phyloP scores from a whole-genome alignment of 2,329 filamentous ascomycete genomes.

The Fusarium sacchari region DNA sequence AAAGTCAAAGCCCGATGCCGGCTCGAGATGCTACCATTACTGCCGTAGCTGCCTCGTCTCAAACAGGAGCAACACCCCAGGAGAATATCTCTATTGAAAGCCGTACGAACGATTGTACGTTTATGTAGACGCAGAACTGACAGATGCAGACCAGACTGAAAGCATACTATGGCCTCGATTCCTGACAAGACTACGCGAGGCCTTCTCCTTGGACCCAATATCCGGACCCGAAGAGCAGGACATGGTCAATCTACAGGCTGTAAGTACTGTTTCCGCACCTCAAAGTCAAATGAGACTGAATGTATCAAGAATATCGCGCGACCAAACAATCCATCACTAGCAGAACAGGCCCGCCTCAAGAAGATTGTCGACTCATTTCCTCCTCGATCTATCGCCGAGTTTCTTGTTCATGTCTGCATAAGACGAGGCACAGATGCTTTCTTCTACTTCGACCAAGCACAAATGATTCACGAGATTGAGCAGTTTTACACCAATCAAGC shows the following conservation, averaged over 20 bases:
- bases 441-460: conserved; percentile 1
- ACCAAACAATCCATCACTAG: background rate
- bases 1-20: background rate
- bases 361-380: background rate
- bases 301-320: background rate
- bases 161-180: background rate
- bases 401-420: background rate
- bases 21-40: background rate
- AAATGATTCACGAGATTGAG: background rate
- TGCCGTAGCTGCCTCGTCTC: background rate
- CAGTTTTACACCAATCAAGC: background rate
- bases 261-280: background rate
- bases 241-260: background rate
- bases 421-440: background rate
- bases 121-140: background rate
- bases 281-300: background rate
- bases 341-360: background rate
- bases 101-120: background rate
- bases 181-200: background rate
- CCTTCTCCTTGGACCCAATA: background rate
- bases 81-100: background rate
- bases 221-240: background rate
- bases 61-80: background rate
- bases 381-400: background rate
- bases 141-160: background rate